Evolutionary conservation across 2,329 filamentous ascomycete genomes (phyloP).

Genomic region (Talaromyces sp.): DNA sequence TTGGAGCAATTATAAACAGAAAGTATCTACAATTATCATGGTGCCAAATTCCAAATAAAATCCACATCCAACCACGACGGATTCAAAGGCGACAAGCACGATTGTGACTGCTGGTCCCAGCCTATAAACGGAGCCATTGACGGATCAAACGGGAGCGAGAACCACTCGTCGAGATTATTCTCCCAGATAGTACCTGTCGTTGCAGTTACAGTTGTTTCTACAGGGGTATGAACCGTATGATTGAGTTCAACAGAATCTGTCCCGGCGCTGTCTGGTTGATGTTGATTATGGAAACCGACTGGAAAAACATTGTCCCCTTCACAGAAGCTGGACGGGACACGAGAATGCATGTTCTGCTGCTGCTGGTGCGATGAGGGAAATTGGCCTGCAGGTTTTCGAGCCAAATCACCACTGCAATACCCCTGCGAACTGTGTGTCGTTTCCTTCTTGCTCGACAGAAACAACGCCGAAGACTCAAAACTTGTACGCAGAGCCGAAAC

Average conservation of each 20-base stretch:
- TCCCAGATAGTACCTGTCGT: constrained; percentile 19
- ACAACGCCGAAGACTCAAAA: neutral
- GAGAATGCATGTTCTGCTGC: too few species aligned
- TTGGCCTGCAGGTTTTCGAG: too few species aligned
- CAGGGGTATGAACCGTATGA: neutral
- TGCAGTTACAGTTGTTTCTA: neutral
- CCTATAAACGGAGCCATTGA: constrained; percentile 25
- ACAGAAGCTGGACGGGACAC: too few species aligned
- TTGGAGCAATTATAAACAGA: too few species aligned
- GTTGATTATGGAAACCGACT: too few species aligned
- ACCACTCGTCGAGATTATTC: constrained; percentile 35
- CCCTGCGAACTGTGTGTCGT: neutral
- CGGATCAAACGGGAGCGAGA: constrained; percentile 39
- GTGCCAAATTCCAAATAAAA: constrained; percentile 40
- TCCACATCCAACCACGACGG: constrained; percentile 34
- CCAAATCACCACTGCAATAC: neutral
- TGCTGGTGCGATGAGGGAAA: too few species aligned
- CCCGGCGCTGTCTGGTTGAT: neutral
- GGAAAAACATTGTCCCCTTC: too few species aligned
- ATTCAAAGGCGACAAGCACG: constrained; percentile 31
- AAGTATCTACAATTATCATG: constrained; percentile 16
- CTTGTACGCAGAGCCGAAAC: constrained; percentile 32
- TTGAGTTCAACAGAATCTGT: neutral
- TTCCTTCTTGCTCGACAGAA: neutral
- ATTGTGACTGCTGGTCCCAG: constrained; percentile 29